Evolutionary conservation across 345 rosid species (phyloP), one percentile per base, ranked within the genome.

Genomic region (Sisymbrium altissimum): DNA sequence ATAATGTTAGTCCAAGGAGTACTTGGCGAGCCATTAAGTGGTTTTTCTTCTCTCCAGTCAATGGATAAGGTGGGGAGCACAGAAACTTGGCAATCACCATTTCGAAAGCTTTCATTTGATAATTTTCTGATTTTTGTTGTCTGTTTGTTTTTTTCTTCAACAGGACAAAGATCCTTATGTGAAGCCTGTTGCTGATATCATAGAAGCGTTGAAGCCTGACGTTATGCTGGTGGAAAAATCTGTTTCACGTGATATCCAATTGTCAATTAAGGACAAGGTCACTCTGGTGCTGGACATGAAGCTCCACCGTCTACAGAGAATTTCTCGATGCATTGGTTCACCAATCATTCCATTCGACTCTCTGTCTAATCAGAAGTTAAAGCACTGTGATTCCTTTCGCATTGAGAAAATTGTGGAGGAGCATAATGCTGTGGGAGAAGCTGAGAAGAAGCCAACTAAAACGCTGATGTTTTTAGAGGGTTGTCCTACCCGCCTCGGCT

Each of bases 391-490:
- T 10, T 88, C 92, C 66, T 95, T 95, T 71, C 88, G 68, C 58
- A 81, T 95, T 67, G 97, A 88, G 79, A 95, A 84, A 62, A 88
- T 88, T 53, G 83, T 84, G 9, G 98, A 92, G 80, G 98, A 95
- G 78, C 94, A 87, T 83, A 84, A 83, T 63, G 83, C 67, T 38
- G 63, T 68, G 19, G 77, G 82, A 11, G 97, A 95, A 69, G 89
- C 91, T 19, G 94, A 89, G 48, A 92, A 87, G 79, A 86, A 80
- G 69, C 91, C 91, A 54, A 85, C 82, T 70, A 95, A 90, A 78
- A 92, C 99, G 38, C 79, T 95, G 79, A 90, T 95, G 99, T 92
- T 92, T 72, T 68, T 95, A 59, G 96, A 92, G 78, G 98, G 97
- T 58, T 95, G 90, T 64, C 90, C 94, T 32, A 86, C 86, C 30